phyloP scores from a whole-genome alignment of 768 basidiomycete species.

The Butyriboletus loyo region DNA sequence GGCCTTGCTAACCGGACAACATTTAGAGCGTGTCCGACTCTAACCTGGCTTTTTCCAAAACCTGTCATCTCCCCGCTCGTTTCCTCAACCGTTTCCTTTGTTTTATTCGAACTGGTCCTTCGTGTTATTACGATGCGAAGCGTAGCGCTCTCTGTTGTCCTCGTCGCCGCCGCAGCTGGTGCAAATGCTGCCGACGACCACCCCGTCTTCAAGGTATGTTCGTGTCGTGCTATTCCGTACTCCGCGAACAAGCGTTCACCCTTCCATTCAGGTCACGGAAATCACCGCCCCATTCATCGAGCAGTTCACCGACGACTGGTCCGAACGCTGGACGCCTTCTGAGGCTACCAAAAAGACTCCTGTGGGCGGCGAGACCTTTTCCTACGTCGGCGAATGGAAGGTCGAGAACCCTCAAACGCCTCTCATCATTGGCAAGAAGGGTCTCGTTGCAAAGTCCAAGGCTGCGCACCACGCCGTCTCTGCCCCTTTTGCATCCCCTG shows the following conservation, averaged over 20 bases:
- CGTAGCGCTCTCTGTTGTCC: conserved; percentile 73
- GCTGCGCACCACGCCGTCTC: conserved; percentile 99
- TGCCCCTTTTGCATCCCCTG: conserved; percentile 73
- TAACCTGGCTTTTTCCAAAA: conserved; percentile 20
- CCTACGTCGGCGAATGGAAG: conserved; percentile 95
- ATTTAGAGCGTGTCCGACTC: conserved; percentile 31
- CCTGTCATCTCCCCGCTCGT: conserved; percentile 38
- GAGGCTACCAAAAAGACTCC: conserved; percentile 98
- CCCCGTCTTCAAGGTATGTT: conserved; percentile 65
- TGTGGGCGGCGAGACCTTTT: conserved; percentile 93
- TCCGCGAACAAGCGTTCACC: conserved; percentile 1
- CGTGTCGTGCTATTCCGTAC: background rate
- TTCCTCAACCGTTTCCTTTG: conserved; percentile 26
- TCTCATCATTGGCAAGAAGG: conserved; percentile 81
- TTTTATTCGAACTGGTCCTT: conserved; percentile 54
- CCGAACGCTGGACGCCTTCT: conserved; percentile 91
- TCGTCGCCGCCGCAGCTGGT: conserved; percentile 65
- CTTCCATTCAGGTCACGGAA: conserved; percentile 54
- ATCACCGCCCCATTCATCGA: conserved; percentile 91
- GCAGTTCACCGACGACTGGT: conserved; percentile 92
- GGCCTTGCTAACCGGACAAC: conserved; percentile 36
- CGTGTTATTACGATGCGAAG: conserved; percentile 77
- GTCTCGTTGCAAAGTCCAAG: conserved; percentile 93
- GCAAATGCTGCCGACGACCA: conserved; percentile 60
- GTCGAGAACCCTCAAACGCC: conserved; percentile 84